phyloP scores from a whole-genome alignment of 305 asterid genomes.

The Nicotiana rustica region DNA sequence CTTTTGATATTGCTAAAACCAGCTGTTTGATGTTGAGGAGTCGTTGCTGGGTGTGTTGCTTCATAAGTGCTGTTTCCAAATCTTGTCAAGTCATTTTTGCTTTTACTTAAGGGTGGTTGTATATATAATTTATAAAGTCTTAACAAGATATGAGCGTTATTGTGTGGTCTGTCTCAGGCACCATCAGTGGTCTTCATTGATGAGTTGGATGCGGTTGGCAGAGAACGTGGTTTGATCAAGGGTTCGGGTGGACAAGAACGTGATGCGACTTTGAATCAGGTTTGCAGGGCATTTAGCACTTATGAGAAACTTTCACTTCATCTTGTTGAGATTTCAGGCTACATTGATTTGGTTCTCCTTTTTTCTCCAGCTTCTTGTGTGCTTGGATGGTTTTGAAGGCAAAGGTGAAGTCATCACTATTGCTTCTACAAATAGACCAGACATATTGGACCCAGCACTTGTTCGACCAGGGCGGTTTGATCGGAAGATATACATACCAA shows the following conservation, averaged over 20 bases:
- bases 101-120: not conserved
- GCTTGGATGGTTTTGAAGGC: slow-evolving; percentile 98
- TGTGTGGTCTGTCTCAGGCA: slow-evolving; percentile 58
- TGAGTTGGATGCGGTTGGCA: slow-evolving; percentile 98
- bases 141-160: slow-evolving; percentile 24
- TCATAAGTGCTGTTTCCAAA: slow-evolving; percentile 1
- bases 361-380: slow-evolving; percentile 89
- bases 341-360: slow-evolving; percentile 38
- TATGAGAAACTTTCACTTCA: slow-evolving; percentile 33
- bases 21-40: slow-evolving; percentile 4
- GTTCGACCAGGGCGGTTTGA: slow-evolving; percentile 98
- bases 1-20: not conserved
- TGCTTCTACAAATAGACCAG: slow-evolving; percentile 98
- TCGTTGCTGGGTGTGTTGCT: slow-evolving; percentile 25
- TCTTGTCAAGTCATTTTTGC: slow-evolving; percentile 19
- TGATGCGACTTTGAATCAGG: slow-evolving; percentile 99
- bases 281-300: slow-evolving; percentile 41
- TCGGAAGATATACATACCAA: slow-evolving; percentile 87
- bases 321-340: slow-evolving; percentile 37
- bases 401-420: slow-evolving; percentile 96
- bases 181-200: slow-evolving; percentile 98
- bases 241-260: slow-evolving; percentile 99
- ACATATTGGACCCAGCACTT: slow-evolving; percentile 96
- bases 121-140: not conserved
- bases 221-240: slow-evolving; percentile 90